Evolutionary conservation across 192 early-diverging fungal genomes (phyloP).

Genomic region (Geranomyces michiganensis): DNA sequence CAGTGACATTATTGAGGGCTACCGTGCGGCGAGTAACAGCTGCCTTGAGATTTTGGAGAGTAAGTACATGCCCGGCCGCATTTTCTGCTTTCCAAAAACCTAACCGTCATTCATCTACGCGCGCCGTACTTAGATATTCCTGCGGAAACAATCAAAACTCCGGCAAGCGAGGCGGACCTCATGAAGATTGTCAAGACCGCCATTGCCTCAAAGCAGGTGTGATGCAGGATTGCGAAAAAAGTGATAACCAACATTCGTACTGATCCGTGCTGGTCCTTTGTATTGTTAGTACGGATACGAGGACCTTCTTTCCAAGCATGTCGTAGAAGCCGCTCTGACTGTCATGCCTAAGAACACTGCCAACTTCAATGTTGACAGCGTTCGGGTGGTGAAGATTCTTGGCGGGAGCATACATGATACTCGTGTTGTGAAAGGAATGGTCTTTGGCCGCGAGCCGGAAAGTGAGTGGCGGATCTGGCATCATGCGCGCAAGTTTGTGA

Average conservation of each 20-base stretch:
- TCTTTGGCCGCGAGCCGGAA: slow-evolving; percentile 91
- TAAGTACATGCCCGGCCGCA: slow-evolving; percentile 48
- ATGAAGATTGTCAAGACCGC: slow-evolving; percentile 76
- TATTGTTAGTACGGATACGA: slow-evolving; percentile 94
- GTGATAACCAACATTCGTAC: too few species aligned
- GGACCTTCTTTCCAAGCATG: slow-evolving; percentile 77
- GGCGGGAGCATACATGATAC: slow-evolving; percentile 89
- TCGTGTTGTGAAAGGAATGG: slow-evolving; percentile 92
- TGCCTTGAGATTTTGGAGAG: slow-evolving; percentile 81
- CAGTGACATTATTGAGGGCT: slow-evolving; percentile 93
- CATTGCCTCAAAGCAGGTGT: slow-evolving; percentile 77
- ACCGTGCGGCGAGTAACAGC: slow-evolving; percentile 82
- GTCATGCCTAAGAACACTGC: slow-evolving; percentile 88
- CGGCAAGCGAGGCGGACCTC: slow-evolving; percentile 56
- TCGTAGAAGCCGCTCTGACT: slow-evolving; percentile 79
- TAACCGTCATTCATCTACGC: too few species aligned
- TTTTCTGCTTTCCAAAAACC: too few species aligned
- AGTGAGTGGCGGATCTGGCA: slow-evolving; percentile 42
- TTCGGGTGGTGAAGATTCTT: slow-evolving; percentile 97
- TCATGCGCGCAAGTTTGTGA: neutral
- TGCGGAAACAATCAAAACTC: slow-evolving; percentile 62
- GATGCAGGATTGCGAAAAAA: too few species aligned
- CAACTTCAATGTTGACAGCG: slow-evolving; percentile 93
- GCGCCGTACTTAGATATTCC: slow-evolving; percentile 69
- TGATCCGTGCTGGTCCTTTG: too few species aligned